Percentiles rank a stretch among this genome's conserved stretches.
phyloP scores from a whole-genome alignment of 2,329 filamentous ascomycete species.

The Paraphoma chrysanthemicola region DNA sequence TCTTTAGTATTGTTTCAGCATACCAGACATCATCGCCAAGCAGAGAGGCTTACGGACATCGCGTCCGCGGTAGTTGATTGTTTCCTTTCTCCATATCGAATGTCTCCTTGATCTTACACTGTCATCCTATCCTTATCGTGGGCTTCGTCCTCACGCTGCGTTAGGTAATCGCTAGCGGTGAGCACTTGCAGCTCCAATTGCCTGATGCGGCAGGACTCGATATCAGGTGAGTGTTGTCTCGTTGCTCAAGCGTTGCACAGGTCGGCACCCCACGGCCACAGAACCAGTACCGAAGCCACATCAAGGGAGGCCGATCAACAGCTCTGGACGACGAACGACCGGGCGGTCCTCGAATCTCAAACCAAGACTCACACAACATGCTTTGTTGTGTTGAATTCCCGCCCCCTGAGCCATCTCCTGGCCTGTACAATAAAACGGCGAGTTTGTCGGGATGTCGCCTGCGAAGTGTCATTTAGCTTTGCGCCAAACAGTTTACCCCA shows the following conservation, averaged over 20 bases:
- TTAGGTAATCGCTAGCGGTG: background rate
- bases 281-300: background rate
- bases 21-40: constrained; percentile 2
- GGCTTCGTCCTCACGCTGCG: background rate
- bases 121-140: background rate
- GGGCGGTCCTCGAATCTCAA: background rate
- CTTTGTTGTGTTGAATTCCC: background rate
- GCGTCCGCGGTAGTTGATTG: constrained; percentile 2
- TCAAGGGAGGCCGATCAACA: background rate
- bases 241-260: constrained; percentile 11
- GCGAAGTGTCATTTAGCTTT: background rate
- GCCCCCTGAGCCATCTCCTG: background rate
- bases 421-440: background rate
- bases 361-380: background rate
- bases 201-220: constrained; percentile 2
- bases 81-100: constrained; percentile 4
- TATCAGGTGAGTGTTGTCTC: constrained; percentile 8
- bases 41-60: constrained; percentile 5
- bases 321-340: background rate
- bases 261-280: constrained; percentile 6
- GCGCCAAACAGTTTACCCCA: background rate
- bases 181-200: background rate
- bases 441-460: background rate
- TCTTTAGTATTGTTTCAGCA: constrained; percentile 3
- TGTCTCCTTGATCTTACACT: background rate